phyloP scores from a whole-genome alignment of 805 yeast genomes.

The Kuraishia piskuri region DNA sequence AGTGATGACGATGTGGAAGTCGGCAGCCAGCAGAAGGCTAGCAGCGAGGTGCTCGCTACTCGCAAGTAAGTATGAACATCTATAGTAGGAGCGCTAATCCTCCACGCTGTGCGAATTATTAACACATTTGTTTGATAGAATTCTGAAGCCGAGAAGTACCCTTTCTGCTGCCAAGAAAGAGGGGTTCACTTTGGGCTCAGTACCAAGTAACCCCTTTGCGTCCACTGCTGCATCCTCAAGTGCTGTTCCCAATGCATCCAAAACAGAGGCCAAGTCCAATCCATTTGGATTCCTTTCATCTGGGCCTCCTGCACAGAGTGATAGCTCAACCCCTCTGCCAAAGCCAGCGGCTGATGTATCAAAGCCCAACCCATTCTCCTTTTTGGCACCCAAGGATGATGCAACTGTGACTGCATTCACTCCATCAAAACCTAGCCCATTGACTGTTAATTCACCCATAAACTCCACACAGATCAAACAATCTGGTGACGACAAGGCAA shows the following conservation, averaged over 20 bases:
- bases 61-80: constrained; percentile 34
- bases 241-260: background rate
- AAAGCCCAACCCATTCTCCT: background rate
- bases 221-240: background rate
- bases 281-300: constrained; percentile 4
- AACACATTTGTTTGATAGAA: too few species aligned
- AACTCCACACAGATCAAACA: background rate
- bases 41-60: constrained; percentile 46
- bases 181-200: background rate
- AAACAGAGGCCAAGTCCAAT: constrained; percentile 3
- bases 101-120: too few species aligned
- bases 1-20: constrained; percentile 23
- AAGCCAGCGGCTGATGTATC: background rate
- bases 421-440: constrained; percentile 7
- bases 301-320: background rate
- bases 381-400: background rate
- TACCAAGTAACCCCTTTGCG: background rate
- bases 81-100: too few species aligned
- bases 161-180: background rate
- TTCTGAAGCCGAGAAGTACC: constrained; percentile 16
- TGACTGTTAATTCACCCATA: constrained; percentile 4
- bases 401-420: constrained; percentile 1
- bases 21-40: constrained; percentile 28
- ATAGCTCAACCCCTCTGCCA: background rate
- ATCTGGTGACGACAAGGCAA: constrained; percentile 24